phyloP scores from a whole-genome alignment of 2,329 filamentous ascomycete species.

The Lachnellula cervina region DNA sequence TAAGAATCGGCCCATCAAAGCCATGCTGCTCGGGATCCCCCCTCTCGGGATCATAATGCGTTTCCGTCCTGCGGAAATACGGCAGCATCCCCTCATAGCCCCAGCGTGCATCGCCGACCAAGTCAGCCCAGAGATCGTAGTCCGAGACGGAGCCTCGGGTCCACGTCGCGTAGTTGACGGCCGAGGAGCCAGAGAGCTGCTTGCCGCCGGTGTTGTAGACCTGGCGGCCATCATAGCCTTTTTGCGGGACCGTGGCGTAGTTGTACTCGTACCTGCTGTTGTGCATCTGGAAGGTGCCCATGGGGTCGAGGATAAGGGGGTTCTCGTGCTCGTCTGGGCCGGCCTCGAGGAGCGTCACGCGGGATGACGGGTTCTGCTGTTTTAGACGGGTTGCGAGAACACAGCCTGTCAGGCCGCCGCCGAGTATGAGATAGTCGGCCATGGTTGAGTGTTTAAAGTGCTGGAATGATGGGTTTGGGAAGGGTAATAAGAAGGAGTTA shows the following conservation, averaged over 20 bases:
- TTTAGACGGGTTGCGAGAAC: conserved; percentile 33
- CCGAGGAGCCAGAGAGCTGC: neutral
- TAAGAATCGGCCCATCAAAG: conserved; percentile 26
- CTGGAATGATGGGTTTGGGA: too few relatives aligned
- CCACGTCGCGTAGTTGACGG: conserved; percentile 39
- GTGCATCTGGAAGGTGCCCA: neutral
- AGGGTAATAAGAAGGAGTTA: too few relatives aligned
- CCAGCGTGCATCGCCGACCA: conserved; percentile 39
- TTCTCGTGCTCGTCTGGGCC: conserved; percentile 26
- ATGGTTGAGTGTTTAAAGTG: too few relatives aligned
- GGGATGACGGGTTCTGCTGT: conserved; percentile 12
- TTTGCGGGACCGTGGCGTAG: neutral
- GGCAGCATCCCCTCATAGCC: conserved; percentile 42
- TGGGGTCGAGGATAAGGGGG: neutral
- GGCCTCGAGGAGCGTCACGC: conserved; percentile 37
- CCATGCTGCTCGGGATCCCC: conserved; percentile 27
- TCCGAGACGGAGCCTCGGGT: conserved; percentile 40
- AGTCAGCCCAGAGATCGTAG: conserved; percentile 42
- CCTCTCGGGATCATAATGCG: conserved; percentile 15
- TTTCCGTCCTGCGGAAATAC: conserved; percentile 40
- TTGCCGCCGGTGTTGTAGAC: neutral
- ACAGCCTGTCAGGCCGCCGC: conserved; percentile 34
- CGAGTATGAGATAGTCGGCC: conserved; percentile 34
- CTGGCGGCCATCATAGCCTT: neutral
- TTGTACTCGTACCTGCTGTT: neutral